Conservation (phyloP, 2,329 filamentous ascomycete genomes). For the Cladosporium oxysporum region DNA sequence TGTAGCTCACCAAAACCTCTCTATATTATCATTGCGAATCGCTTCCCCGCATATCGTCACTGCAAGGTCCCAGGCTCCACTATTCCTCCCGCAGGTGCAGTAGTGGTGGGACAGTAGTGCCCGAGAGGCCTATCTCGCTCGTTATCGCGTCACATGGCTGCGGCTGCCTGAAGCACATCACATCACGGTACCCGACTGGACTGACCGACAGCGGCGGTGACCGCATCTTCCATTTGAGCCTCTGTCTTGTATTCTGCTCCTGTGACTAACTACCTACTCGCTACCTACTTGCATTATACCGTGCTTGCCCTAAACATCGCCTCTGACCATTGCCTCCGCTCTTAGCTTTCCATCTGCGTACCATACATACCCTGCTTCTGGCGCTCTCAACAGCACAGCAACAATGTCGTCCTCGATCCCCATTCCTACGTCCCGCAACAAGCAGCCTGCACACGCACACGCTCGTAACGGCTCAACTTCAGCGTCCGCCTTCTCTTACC, state of each 20-base stretch:
- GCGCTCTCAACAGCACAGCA: not conserved
- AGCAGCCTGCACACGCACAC: slow-evolving; percentile 12
- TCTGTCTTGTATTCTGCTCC: not conserved
- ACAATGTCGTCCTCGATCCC: slow-evolving; percentile 24
- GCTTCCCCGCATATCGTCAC: not conserved
- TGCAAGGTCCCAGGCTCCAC: not conserved
- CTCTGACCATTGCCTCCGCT: not conserved
- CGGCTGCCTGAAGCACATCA: not conserved
- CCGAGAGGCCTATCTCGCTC: not conserved
- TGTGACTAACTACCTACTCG: not conserved
- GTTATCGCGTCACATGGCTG: not conserved
- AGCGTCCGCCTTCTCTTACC: slow-evolving; percentile 7
- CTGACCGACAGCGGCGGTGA: not conserved
- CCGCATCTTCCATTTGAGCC: not conserved
- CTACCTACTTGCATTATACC: not conserved
- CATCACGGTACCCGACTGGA: not conserved
- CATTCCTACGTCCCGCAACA: slow-evolving; percentile 25
- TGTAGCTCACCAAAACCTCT: not conserved
- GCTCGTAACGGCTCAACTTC: slow-evolving; percentile 3
- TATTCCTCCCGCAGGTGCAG: not conserved
- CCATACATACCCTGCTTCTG: not conserved
- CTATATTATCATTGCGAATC: not conserved
- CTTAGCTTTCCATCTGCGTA: not conserved
- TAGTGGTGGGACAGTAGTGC: not conserved
- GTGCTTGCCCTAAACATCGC: not conserved